Conservation (phyloP, 1,284 basidiomycete genomes). For the Athelia psychrophila region DNA sequence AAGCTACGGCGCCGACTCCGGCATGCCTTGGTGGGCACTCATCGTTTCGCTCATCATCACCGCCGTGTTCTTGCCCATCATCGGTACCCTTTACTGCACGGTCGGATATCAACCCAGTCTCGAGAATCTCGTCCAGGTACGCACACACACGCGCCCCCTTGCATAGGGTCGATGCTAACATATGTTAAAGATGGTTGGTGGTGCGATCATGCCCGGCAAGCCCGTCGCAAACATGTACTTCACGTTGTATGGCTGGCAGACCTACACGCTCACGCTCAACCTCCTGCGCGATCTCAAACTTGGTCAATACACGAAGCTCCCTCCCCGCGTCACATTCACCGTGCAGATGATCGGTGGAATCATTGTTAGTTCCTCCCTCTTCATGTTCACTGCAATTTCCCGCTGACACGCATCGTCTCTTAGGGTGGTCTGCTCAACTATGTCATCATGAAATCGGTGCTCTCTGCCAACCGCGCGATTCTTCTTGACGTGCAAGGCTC, state of each 20-base stretch:
- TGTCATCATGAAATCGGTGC: constrained; percentile 49
- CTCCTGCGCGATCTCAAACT: constrained; percentile 50
- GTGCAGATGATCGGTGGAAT: constrained; percentile 55
- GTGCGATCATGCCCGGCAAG: constrained; percentile 37
- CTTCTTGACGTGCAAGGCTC: constrained; percentile 40
- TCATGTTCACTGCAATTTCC: background rate
- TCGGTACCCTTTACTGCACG: constrained; percentile 41
- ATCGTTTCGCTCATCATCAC: constrained; percentile 47
- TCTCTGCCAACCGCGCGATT: constrained; percentile 37
- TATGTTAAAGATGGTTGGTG: constrained; percentile 32
- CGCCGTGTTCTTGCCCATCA: constrained; percentile 52
- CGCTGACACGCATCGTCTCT: background rate
- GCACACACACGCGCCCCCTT: constrained; percentile 25
- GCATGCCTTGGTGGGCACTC: constrained; percentile 50
- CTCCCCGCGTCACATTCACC: constrained; percentile 57
- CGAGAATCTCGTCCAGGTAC: constrained; percentile 20
- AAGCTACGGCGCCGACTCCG: constrained; percentile 50
- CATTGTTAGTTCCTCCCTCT: constrained; percentile 37
- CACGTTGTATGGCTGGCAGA: constrained; percentile 46
- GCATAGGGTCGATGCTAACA: background rate
- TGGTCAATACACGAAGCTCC: constrained; percentile 63
- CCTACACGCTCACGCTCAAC: constrained; percentile 28
- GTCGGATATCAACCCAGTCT: constrained; percentile 23
- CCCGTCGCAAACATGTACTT: constrained; percentile 46
- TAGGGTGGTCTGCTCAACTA: constrained; percentile 36